Evolutionary conservation across 257 asterid species (phyloP), one percentile per base, ranked within the genome.

Genomic region (Capsicum rhomboideum): DNA sequence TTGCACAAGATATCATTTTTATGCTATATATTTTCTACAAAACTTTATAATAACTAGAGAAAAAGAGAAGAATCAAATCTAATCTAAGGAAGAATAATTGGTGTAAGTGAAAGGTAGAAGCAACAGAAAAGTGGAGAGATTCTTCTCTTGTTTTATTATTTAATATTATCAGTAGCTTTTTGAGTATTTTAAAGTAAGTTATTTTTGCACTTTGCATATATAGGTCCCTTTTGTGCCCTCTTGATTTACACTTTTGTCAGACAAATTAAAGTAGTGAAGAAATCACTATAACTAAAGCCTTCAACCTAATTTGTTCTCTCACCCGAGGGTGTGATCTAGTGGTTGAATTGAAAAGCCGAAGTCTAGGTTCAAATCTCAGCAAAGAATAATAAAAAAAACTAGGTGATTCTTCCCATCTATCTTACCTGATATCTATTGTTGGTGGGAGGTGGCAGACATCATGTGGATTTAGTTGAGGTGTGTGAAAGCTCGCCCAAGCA

Each of bases 71-170:
- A 77, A 77, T 77, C 64, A 77, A 77, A 77, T 77, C 82, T 50
- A 77, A 77, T 77, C 82, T 50, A 50, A 77, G 46, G 63, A 77
- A 50, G 44, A 77, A 77, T 77, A 77, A 77, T 77, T 77, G 46
- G 82, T 26, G 81, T 4, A 77, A 50, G 81, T 50, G 81, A 50
- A 49, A 77, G 81, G 23, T 49, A 75, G 44, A 14, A 26, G 17
- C 81, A 77, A 46, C 21, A 46, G 80, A 50, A 74, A 37, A 74
- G 80, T 46, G 59, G 20, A 9, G 21, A 77, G 81, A 77, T 77
- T 50, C 63, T 77, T 77, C 81, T 77, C 26, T 42, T 26, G 44
- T 77, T 50, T 77, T 72, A 23, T 34, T n/a, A n/a, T 50, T 77
- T 74, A 50, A 49, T 63, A 63, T 44, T 46, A 13, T 12, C 21